Evolutionary conservation across 1,284 basidiomycete species (phyloP).

Genomic region (Irpex sp.): DNA sequence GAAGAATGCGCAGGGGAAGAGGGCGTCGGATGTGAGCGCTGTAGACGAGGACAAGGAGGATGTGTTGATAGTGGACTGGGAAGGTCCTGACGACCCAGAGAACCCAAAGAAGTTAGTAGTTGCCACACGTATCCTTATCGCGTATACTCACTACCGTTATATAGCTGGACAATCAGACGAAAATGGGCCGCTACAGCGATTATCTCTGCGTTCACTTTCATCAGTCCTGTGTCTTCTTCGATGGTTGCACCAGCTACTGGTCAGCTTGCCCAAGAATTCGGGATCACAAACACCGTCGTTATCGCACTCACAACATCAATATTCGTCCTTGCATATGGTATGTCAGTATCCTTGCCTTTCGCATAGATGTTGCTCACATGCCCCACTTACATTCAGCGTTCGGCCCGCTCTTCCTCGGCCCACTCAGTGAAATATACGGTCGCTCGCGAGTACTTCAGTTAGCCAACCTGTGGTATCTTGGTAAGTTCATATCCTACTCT

Average conservation of each 20-base stretch:
- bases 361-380: neutral
- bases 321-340: constrained; percentile 67
- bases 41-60: neutral
- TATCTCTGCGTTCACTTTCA: constrained; percentile 64
- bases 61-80: constrained; percentile 51
- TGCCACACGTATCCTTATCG: neutral
- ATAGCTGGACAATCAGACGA: constrained; percentile 53
- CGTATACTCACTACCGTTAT: neutral
- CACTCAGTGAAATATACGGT: constrained; percentile 51
- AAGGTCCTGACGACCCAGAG: constrained; percentile 53
- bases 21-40: neutral
- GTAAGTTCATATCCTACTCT: constrained; percentile 29
- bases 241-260: constrained; percentile 67
- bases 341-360: neutral
- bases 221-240: constrained; percentile 64
- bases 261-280: constrained; percentile 52
- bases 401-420: constrained; percentile 52
- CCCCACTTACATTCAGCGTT: constrained; percentile 30
- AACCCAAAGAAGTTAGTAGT: constrained; percentile 61
- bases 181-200: constrained; percentile 64
- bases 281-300: constrained; percentile 47
- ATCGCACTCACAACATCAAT: constrained; percentile 62
- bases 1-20: neutral
- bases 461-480: constrained; percentile 57
- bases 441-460: constrained; percentile 40